Percentiles rank a stretch among this genome's conserved stretches.
Evolutionary conservation across 129 eudicot species (phyloP).

Genomic region (Sambucus nigra): DNA sequence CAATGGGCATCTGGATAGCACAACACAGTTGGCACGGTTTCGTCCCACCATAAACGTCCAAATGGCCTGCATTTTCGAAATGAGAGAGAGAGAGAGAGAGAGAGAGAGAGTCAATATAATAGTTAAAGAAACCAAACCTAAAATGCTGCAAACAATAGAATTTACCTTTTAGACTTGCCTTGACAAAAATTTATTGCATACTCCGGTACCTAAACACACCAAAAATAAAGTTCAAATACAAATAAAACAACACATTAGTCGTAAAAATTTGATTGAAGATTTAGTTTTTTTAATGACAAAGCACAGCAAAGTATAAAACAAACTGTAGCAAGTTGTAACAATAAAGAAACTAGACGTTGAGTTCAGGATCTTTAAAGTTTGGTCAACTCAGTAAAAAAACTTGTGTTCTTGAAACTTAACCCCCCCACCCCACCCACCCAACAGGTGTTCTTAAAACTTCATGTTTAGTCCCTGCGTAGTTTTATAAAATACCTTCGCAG

Average conservation of each 20-base stretch:
- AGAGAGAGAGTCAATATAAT: neutral
- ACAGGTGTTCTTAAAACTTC: too few species aligned
- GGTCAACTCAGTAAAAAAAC: too few species aligned
- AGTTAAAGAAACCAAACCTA: neutral
- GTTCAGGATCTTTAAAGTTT: too few species aligned
- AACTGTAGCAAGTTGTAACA: neutral
- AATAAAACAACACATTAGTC: constrained; percentile 9
- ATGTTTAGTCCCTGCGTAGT: too few species aligned
- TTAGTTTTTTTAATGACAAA: too few species aligned
- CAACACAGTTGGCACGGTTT: constrained; percentile 46
- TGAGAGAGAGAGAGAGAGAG: neutral
- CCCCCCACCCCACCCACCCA: too few species aligned
- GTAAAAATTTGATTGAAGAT: neutral
- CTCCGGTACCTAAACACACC: constrained; percentile 35
- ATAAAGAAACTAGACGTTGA: too few species aligned
- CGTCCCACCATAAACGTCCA: constrained; percentile 69
- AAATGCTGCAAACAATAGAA: neutral
- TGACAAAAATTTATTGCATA: constrained; percentile 42
- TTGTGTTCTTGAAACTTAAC: too few species aligned
- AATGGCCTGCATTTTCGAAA: constrained; percentile 38
- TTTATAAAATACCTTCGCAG: too few species aligned
- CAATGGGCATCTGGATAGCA: constrained; percentile 35
- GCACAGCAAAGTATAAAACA: neutral
- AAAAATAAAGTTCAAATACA: constrained; percentile 10
- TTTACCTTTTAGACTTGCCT: constrained; percentile 34